A percentile compares a stretch with the other conserved stretches of the same genome.
These are phyloP conservation scores for Prunus davidiana DNA, from an alignment of 306 rosid species.

Conservation along the genomic window DNA sequence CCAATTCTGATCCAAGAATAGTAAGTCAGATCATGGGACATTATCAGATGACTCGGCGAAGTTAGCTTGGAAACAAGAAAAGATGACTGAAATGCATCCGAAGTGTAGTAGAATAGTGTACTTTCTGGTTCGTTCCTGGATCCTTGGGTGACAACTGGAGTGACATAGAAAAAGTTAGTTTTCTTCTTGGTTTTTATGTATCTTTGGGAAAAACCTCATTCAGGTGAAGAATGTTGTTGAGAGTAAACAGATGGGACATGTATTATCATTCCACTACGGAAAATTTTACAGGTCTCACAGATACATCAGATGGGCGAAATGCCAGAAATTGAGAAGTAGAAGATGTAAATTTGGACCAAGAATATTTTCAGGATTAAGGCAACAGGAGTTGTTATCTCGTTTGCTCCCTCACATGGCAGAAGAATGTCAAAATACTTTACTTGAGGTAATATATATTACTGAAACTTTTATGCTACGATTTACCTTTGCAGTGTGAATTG, in stretches of 20 bases:
- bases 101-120: slow-evolving; percentile 31
- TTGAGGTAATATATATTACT: slow-evolving; percentile 41
- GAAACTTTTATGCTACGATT: not conserved
- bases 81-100: slow-evolving; percentile 22
- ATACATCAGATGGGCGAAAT: slow-evolving; percentile 71
- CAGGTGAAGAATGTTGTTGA: slow-evolving; percentile 66
- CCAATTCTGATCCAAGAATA: slow-evolving; percentile 18
- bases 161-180: slow-evolving; percentile 62
- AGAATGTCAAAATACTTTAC: slow-evolving; percentile 41
- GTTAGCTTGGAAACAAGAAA: slow-evolving; percentile 33
- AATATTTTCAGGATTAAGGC: slow-evolving; percentile 76
- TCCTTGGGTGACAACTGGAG: slow-evolving; percentile 49
- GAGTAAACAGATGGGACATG: slow-evolving; percentile 62
- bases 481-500: not conserved
- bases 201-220: slow-evolving; percentile 78
- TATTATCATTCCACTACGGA: slow-evolving; percentile 81
- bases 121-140: slow-evolving; percentile 51
- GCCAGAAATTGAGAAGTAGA: slow-evolving; percentile 64
- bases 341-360: slow-evolving; percentile 62
- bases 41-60: slow-evolving; percentile 27
- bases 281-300: slow-evolving; percentile 63
- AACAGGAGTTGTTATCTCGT: slow-evolving; percentile 75
- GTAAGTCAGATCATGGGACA: slow-evolving; percentile 15
- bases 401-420: slow-evolving; percentile 46
- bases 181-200: slow-evolving; percentile 69